phyloP scores from a whole-genome alignment of 306 rosid species.

The Fragaria vesca region DNA sequence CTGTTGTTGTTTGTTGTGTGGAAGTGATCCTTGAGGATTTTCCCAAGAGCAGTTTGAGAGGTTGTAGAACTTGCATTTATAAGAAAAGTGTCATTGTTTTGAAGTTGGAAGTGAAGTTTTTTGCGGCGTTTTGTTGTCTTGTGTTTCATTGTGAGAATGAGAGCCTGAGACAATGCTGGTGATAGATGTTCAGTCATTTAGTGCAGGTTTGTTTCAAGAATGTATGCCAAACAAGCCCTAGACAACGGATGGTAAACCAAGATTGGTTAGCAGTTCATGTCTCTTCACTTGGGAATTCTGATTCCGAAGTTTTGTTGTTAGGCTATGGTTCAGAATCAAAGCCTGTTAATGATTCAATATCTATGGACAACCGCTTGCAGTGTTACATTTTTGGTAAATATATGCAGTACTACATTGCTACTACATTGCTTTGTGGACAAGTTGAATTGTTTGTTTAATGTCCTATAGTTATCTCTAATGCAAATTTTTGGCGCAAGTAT shows the following conservation, averaged over 20 bases:
- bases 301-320: background rate
- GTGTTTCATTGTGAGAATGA: background rate
- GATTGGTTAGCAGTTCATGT: background rate
- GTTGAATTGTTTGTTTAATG: constrained; percentile 2
- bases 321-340: background rate
- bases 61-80: background rate
- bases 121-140: background rate
- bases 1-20: background rate
- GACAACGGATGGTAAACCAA: background rate
- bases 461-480: background rate
- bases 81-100: background rate
- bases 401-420: background rate
- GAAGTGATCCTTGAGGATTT: background rate
- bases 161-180: background rate
- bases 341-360: background rate
- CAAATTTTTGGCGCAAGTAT: background rate
- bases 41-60: constrained; percentile 9
- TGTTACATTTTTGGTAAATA: background rate
- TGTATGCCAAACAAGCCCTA: background rate
- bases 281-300: background rate
- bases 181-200: background rate
- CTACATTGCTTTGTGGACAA: constrained; percentile 1
- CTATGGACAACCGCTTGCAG: background rate
- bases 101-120: background rate
- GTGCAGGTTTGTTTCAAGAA: background rate